Evolutionary conservation across 352 stramenopile species (phyloP).

Genomic region (Globisporangium perplexum): DNA sequence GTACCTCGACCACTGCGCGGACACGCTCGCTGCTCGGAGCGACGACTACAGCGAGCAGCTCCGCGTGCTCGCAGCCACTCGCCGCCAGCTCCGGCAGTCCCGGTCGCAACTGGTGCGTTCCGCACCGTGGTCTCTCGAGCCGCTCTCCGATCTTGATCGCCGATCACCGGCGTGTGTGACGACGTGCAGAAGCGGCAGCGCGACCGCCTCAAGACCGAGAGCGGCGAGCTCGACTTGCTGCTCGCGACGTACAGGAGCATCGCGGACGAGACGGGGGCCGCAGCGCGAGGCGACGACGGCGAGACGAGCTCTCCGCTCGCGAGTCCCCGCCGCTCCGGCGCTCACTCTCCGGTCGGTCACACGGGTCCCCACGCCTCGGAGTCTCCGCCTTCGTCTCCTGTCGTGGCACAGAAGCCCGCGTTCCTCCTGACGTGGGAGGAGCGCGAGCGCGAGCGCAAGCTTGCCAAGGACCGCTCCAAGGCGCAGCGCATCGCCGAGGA

Average conservation of each 20-base stretch:
- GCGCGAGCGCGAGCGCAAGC: conserved; percentile 42
- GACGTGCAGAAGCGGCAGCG: conserved; percentile 27
- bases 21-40: conserved; percentile 26
- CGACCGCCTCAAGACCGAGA: conserved; percentile 40
- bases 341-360: background rate
- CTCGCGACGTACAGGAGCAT: conserved; percentile 49
- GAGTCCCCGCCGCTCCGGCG: background rate
- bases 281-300: background rate
- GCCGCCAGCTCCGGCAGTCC: conserved; percentile 14
- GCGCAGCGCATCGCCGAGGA: conserved; percentile 56
- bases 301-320: background rate
- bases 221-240: conserved; percentile 44
- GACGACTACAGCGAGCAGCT: conserved; percentile 38
- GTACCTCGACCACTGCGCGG: conserved; percentile 61
- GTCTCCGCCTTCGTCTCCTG: background rate
- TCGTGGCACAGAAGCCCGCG: conserved; percentile 28
- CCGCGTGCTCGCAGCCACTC: conserved; percentile 11
- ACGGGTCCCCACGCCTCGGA: background rate
- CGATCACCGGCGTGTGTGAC: background rate
- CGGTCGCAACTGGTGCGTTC: conserved; percentile 21
- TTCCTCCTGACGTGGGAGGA: conserved; percentile 77
- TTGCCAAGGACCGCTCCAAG: conserved; percentile 58
- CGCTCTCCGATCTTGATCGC: background rate
- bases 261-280: conserved; percentile 10
- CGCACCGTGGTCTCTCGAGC: background rate